Evolutionary conservation across 2,329 filamentous ascomycete genomes (phyloP).

Genomic region (Penicillium sp.): DNA sequence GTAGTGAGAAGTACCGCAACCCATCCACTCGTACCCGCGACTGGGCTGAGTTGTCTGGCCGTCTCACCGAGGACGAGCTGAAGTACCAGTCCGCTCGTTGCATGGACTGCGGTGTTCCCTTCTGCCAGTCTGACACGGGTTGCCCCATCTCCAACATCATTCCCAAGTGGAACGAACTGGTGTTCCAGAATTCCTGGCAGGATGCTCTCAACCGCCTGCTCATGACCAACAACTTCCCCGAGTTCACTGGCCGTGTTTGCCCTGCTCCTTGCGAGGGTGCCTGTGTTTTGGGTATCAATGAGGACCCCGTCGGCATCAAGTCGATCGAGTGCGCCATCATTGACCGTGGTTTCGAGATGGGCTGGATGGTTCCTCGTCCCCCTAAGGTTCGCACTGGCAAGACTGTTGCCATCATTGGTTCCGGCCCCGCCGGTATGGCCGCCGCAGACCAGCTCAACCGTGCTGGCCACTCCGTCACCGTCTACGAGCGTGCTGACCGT

Average conservation of each 20-base stretch:
- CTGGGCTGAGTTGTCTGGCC: constrained; percentile 86
- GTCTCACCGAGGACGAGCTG: constrained; percentile 89
- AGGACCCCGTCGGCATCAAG: constrained; percentile 97
- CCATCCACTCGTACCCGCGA: constrained; percentile 83
- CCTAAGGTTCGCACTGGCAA: constrained; percentile 83
- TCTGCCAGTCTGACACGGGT: constrained; percentile 94
- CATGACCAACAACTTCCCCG: constrained; percentile 98
- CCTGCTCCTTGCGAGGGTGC: constrained; percentile 95
- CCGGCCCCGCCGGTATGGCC: constrained; percentile 87
- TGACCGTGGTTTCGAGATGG: constrained; percentile 95
- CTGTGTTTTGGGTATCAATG: constrained; percentile 94
- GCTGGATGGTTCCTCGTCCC: constrained; percentile 88
- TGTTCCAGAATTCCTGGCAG: constrained; percentile 71
- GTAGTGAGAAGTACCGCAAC: constrained; percentile 88
- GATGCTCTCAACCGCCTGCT: constrained; percentile 88
- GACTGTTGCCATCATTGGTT: constrained; percentile 85
- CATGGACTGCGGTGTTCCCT: constrained; percentile 98
- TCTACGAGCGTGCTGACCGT: constrained; percentile 92
- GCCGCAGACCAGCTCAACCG: constrained; percentile 93
- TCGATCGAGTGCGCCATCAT: constrained; percentile 98
- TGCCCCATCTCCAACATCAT: constrained; percentile 98
- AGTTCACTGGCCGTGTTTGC: constrained; percentile 96
- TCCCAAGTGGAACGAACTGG: constrained; percentile 90
- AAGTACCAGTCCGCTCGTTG: constrained; percentile 96
- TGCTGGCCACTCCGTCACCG: constrained; percentile 81